Base-by-base conservation (phyloP, 179 eudicot genomes). In the Heliamphora pulchella region DNA sequence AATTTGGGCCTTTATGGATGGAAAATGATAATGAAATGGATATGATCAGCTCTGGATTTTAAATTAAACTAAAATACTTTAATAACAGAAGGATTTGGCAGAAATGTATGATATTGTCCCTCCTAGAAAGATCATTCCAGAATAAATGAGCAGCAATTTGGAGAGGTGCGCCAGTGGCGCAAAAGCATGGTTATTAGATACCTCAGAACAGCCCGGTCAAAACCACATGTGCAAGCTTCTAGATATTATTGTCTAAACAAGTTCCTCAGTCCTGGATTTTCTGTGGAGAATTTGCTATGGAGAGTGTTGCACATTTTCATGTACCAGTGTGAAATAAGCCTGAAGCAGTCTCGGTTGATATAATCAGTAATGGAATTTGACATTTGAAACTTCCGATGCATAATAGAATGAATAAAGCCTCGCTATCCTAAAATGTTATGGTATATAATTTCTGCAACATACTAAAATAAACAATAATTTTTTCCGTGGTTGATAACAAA, bases 1-100 rank as follows among this genome's bases (percentile, higher is more conserved):
- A 69, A 43, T 55, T 65, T 70, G 76, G 57, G 70, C 46, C 20
- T 10, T 50, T 58, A 5, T 70, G 81, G 17, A 51, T 69, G 53
- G 68, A 79, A 57, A 54, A 4, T 39, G 15, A 6, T 69, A 70
- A 20, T 20, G 22, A 79, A 70, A 57, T 15, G 10, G n/a, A 9
- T 43, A 62, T 15, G 48, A 44, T 62, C 61, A 61, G 0, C 44
- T 61, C 44, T 76, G 31, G 58, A 31, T 8, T 48, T n/a, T 44
- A 61, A 46, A n/a, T 6, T 14, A 74, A 14, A n/a, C 14, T 4
- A 20, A 58, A 46, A 55, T 1, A 15, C 22, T 22, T n/a, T n/a
- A n/a, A n/a, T n/a, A n/a, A n/a, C n/a, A n/a, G n/a, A n/a, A n/a
- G n/a, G n/a, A n/a, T n/a, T n/a, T n/a, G n/a, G n/a, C n/a, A n/a